Base-by-base conservation (phyloP, 2,329 filamentous ascomycete genomes). In the Botryotinia globosa region DNA sequence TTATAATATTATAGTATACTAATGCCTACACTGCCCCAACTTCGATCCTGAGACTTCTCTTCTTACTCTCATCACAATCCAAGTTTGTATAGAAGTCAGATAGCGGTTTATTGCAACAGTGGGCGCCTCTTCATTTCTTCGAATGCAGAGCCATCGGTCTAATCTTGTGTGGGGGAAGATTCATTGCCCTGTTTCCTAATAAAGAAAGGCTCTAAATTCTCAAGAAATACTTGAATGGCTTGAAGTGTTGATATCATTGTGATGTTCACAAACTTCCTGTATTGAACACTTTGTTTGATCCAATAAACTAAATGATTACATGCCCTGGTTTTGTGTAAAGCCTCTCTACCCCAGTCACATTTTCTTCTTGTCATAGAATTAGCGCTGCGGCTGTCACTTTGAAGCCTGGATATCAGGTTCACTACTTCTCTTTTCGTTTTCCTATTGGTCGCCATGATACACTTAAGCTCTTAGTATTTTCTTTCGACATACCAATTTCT, bases 41-140 rank as follows among this genome's bases (percentile, higher is more conserved):
- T 34, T 34, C 6, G 4, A 6, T 34, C 10, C 9, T 59, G 5
- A 12, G 2, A 25, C 5, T 59, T 59, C 3, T 34, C 4, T 22
- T 59, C 29, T 4, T 59, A 4, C 25, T 34, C 7, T 59, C 18
- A 1, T 22, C 6, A 29, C 4, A 18, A 4, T 29, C 8, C 14
- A 56, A 29, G 14, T 56, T 29, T 1, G 51, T 8, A 56, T 18
- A 6, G 14, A 2, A 3, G 14, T 9, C 32, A 8, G 9, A 9
- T 5, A 29, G n/a, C n/a, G 6, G 14, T 3, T 56, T 29, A 14
- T 18, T 56, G 9, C 51, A 18, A 56, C n/a, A 29, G 3, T n/a
- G 2, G 1, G 51, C n/a, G 29, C 2, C n/a, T 56, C n/a, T 2
- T 4, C 14, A 56, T 18, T 0, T 0, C n/a, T 29, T 3, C 6